These are phyloP conservation scores for Carex cristatella DNA, from an alignment of 176 grass and related monocot species.

Conservation along the genomic window DNA sequence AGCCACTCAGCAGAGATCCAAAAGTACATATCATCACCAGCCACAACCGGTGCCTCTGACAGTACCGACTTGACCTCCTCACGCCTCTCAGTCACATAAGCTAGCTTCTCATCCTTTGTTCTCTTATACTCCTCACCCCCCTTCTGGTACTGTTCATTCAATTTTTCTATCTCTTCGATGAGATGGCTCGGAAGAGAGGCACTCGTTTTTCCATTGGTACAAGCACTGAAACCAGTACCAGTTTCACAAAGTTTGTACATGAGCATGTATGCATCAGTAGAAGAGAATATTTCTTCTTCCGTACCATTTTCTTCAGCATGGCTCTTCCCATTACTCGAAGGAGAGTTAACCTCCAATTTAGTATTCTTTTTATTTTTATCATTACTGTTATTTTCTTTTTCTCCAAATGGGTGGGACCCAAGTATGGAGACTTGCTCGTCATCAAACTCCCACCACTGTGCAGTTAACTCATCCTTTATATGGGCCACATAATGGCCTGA, in stretches of 20 bases:
- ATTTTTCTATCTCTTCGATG: constrained; percentile 51
- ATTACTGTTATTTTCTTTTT: constrained; percentile 49
- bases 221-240: constrained; percentile 31
- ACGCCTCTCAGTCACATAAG: constrained; percentile 59
- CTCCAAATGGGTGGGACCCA: constrained; percentile 83
- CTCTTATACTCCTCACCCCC: constrained; percentile 63
- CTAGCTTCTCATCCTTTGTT: constrained; percentile 60
- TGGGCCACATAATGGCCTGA: constrained; percentile 97
- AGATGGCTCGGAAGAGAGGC: constrained; percentile 59
- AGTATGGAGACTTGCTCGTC: constrained; percentile 93
- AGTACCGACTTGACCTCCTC: constrained; percentile 88
- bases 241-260: constrained; percentile 70
- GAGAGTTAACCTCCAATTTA: constrained; percentile 23
- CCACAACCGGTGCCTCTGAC: constrained; percentile 53
- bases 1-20: constrained; percentile 98
- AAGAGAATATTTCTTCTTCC: constrained; percentile 63
- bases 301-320: constrained; percentile 14
- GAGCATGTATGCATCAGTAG: constrained; percentile 98
- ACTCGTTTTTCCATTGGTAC: constrained; percentile 32
- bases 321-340: constrained; percentile 15
- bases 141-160: constrained; percentile 57
- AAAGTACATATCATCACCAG: constrained; percentile 68
- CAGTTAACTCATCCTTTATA: constrained; percentile 88
- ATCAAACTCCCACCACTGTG: constrained; percentile 99
- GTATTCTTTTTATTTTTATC: constrained; percentile 48